Percentiles rank a stretch among this genome's conserved stretches.
phyloP scores from a whole-genome alignment of 139 green algal species.

The Chlamydomonas asymmetrica region DNA sequence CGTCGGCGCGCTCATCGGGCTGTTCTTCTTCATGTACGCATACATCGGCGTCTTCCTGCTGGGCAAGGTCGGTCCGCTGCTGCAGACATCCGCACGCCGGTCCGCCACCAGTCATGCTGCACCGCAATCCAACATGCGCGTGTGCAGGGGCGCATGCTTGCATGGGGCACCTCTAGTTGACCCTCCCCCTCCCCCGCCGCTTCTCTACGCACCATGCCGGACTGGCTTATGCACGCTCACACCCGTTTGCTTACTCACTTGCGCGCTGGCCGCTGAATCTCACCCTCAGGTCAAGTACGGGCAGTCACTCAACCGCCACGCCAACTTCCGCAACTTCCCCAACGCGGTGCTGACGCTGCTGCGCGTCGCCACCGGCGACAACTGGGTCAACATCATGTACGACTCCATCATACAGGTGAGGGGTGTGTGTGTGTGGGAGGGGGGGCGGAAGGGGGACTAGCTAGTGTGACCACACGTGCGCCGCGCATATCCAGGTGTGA shows the following conservation, averaged over 20 bases:
- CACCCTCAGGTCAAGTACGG: conserved; percentile 19
- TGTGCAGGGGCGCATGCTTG: not conserved
- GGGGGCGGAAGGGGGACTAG: too few relatives aligned
- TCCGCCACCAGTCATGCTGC: conserved; percentile 6
- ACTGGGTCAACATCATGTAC: conserved; percentile 71
- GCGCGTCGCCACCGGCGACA: conserved; percentile 71
- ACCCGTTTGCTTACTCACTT: too few relatives aligned
- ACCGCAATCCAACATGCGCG: not conserved
- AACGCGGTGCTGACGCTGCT: conserved; percentile 46
- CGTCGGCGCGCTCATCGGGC: conserved; percentile 71
- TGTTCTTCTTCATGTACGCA: conserved; percentile 83
- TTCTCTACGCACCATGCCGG: too few relatives aligned
- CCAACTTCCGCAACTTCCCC: conserved; percentile 72
- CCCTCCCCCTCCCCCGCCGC: too few relatives aligned
- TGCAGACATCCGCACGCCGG: too few relatives aligned
- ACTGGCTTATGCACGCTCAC: too few relatives aligned
- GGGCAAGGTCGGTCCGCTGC: conserved; percentile 45
- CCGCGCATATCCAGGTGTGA: too few relatives aligned
- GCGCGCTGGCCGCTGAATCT: too few relatives aligned
- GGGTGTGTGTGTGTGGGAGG: too few relatives aligned
- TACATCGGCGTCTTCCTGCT: conserved; percentile 78
- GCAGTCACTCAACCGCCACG: conserved; percentile 58
- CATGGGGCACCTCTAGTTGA: too few relatives aligned
- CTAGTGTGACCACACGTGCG: too few relatives aligned
- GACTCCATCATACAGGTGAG: conserved; percentile 65